Conservation (phyloP, 495 filamentous ascomycete genomes). For the Rhypophila decipiens region DNA sequence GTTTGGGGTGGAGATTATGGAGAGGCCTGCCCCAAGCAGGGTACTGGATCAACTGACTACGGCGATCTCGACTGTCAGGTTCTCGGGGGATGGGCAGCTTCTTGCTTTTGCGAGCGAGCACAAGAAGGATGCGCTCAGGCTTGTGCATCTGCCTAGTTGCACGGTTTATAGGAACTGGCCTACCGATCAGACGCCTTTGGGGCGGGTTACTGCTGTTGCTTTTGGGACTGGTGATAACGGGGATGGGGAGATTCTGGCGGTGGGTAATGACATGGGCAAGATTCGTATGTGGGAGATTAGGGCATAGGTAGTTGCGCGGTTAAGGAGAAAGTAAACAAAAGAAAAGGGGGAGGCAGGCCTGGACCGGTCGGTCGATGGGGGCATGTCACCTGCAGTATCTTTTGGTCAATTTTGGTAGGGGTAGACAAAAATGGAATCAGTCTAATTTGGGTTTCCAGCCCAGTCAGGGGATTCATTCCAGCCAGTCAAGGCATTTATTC, state of each 20-base stretch:
- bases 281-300: constrained; percentile 82
- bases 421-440: no score
- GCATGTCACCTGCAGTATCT: neutral
- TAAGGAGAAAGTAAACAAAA: no score
- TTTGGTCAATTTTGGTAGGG: no score
- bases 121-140: constrained; percentile 80
- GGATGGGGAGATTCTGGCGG: constrained; percentile 70
- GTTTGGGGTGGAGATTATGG: constrained; percentile 38
- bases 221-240: constrained; percentile 62
- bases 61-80: constrained; percentile 65
- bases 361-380: neutral
- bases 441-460: no score
- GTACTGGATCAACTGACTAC: constrained; percentile 82
- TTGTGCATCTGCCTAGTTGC: constrained; percentile 87
- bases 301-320: no score
- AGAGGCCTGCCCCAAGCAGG: constrained; percentile 61
- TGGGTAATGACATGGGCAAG: constrained; percentile 81
- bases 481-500: no score
- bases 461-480: no score
- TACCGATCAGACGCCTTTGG: constrained; percentile 80
- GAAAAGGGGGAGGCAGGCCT: no score
- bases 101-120: constrained; percentile 74
- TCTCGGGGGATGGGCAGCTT: constrained; percentile 84
- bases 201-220: constrained; percentile 72
- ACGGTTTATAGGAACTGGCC: constrained; percentile 98